Percentiles rank a stretch among this genome's conserved stretches.
Conservation (phyloP, 768 basidiomycete species). For the Calvatia gigantea region DNA sequence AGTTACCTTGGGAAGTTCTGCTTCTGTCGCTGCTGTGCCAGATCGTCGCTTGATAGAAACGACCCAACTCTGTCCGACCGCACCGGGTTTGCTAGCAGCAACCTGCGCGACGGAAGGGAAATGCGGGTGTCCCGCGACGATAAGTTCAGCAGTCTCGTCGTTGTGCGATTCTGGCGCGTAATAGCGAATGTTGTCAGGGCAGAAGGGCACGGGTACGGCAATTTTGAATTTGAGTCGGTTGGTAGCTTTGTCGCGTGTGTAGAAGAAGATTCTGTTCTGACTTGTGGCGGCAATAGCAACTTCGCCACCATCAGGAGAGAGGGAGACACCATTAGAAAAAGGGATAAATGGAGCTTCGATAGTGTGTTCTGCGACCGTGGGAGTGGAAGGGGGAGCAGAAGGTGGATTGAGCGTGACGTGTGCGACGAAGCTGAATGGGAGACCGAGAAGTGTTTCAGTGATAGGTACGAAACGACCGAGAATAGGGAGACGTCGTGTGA, state of each 20-base stretch:
- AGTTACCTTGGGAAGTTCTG: slow-evolving; percentile 3
- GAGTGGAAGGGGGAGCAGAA: slow-evolving; percentile 16
- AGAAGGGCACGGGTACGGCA: slow-evolving; percentile 50
- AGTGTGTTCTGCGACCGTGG: slow-evolving; percentile 30
- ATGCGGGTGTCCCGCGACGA: slow-evolving; percentile 67
- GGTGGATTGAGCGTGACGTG: slow-evolving; percentile 44
- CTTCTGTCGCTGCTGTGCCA: slow-evolving; percentile 10
- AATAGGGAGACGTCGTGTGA: slow-evolving; percentile 58
- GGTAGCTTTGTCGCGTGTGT: slow-evolving; percentile 42
- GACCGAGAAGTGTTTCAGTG: slow-evolving; percentile 49
- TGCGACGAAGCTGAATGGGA: slow-evolving; percentile 59
- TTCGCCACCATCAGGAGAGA: slow-evolving; percentile 45
- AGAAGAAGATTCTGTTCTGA: slow-evolving; percentile 44
- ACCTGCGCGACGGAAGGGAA: slow-evolving; percentile 48
- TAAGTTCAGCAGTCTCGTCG: slow-evolving; percentile 30
- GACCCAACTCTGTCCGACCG: slow-evolving; percentile 56
- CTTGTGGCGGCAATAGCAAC: slow-evolving; percentile 60
- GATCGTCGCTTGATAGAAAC: slow-evolving; percentile 35
- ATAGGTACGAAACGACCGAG: slow-evolving; percentile 50
- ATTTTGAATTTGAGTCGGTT: slow-evolving; percentile 37
- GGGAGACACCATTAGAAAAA: slow-evolving; percentile 67
- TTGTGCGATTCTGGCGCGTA: slow-evolving; percentile 38
- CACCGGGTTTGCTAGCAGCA: slow-evolving; percentile 39
- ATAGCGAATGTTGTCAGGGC: slow-evolving; percentile 53
- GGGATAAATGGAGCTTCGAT: slow-evolving; percentile 47